These are phyloP conservation scores for Drosera capensis DNA, from an alignment of 148 eudicot species.

Conservation along the genomic window DNA sequence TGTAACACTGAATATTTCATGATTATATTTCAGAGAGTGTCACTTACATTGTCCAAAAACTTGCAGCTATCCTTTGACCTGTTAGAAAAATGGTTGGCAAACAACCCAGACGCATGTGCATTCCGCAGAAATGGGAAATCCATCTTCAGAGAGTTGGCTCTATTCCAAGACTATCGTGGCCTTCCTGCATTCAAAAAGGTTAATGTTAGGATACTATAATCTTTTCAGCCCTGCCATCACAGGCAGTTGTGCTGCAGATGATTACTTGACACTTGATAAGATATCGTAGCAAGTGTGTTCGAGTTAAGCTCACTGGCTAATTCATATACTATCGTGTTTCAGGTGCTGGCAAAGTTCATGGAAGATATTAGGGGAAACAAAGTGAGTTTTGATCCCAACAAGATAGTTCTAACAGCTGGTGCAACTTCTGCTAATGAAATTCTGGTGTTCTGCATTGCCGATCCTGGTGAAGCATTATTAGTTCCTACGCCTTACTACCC, in stretches of 20 bases:
- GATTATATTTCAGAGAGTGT: neutral
- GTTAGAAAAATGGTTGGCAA: slow-evolving; percentile 40
- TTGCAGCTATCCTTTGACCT: slow-evolving; percentile 53
- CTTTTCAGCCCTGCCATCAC: too few relatives aligned
- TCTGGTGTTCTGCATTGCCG: slow-evolving; percentile 11
- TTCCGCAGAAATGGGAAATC: slow-evolving; percentile 30
- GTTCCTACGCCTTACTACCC: slow-evolving; percentile 13
- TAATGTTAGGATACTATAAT: neutral
- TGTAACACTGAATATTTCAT: neutral
- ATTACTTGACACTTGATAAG: too few relatives aligned
- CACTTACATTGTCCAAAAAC: neutral
- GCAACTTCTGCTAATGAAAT: slow-evolving; percentile 15
- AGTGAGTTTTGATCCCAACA: slow-evolving; percentile 8
- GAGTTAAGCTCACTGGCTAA: too few relatives aligned
- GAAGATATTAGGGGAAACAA: slow-evolving; percentile 20
- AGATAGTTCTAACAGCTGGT: slow-evolving; percentile 10
- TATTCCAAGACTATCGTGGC: slow-evolving; percentile 61
- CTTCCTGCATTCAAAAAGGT: slow-evolving; percentile 60
- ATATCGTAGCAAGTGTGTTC: too few relatives aligned
- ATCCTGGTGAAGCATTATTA: slow-evolving; percentile 13
- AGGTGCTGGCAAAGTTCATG: slow-evolving; percentile 48
- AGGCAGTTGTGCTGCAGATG: too few relatives aligned
- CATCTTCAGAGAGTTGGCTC: slow-evolving; percentile 47
- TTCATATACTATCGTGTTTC: slow-evolving; percentile 1
- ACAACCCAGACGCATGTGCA: slow-evolving; percentile 26